Percentiles rank a stretch among this genome's conserved stretches.
These are phyloP conservation scores for Clavulina sp. DNA, from an alignment of 768 basidiomycete genomes.

Conservation along the genomic window DNA sequence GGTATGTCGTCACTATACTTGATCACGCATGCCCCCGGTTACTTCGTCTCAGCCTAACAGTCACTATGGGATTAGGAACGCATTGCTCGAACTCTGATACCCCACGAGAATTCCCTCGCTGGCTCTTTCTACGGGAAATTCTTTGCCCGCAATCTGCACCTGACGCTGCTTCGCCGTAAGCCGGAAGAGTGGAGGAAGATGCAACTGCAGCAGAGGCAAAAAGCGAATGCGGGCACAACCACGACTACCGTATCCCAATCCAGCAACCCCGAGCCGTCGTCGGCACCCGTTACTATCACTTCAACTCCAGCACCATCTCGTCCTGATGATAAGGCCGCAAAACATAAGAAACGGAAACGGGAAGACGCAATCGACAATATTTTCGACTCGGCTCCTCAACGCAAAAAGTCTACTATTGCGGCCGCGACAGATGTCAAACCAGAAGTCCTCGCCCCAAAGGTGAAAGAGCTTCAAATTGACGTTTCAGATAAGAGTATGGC, in stretches of 20 bases:
- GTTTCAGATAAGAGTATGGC: constrained; percentile 25
- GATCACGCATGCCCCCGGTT: background rate
- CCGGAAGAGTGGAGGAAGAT: constrained; percentile 72
- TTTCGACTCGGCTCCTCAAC: constrained; percentile 29
- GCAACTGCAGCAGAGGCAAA: constrained; percentile 22
- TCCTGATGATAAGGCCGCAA: no score
- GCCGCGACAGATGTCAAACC: constrained; percentile 9
- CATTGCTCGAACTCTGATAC: constrained; percentile 64
- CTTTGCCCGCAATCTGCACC: constrained; percentile 60
- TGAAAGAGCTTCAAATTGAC: constrained; percentile 3
- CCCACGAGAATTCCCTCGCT: constrained; percentile 51
- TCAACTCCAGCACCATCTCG: no score
- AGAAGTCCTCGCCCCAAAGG: constrained; percentile 20
- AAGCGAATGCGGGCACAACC: constrained; percentile 20
- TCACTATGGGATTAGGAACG: constrained; percentile 80
- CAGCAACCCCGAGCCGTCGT: constrained; percentile 11
- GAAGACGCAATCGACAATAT: constrained; percentile 63
- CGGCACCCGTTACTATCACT: constrained; percentile 6
- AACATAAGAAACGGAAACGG: constrained; percentile 27
- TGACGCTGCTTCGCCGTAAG: constrained; percentile 58
- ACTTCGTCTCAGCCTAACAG: background rate
- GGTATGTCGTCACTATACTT: constrained; percentile 27
- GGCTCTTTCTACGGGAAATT: constrained; percentile 76
- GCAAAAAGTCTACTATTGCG: background rate
- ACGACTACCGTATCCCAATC: background rate